Base-by-base conservation (phyloP, 768 basidiomycete species). In the Mycena filopes region DNA sequence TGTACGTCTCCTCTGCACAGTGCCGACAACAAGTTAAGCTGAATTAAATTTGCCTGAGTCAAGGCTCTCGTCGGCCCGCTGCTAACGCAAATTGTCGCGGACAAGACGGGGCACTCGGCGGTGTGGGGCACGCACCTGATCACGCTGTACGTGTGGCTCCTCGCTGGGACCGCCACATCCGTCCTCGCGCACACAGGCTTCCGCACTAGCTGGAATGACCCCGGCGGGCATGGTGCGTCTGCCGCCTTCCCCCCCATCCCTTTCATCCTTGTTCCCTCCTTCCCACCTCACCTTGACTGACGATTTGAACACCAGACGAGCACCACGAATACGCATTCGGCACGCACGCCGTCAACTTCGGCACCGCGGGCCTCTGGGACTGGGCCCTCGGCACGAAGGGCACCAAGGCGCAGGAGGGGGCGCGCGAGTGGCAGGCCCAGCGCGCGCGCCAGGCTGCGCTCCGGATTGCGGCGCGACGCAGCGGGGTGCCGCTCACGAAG, bases 181-280 rank as follows among this genome's bases (percentile, higher is more conserved):
- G 62, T 63, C 40, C 62, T 63, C 2, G 62, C 62, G 9, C 62
- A 63, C 10, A 63, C 62, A 0, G 62, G 62, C 18, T 63, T 57
- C 49, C 26, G 62, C 15, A 49, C 62, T 38, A 63, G 62, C 55
- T 63, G 62, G 62, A 63, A 63, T 31, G 62, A 63, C 45, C 62
- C 62, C 2, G 62, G 62, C 31, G 16, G 42, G 12, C 62, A 63
- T 49, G 62, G 62, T 63, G 25, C 23, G 53, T 20, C 15, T 10
- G 11, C 18, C 20, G 3, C 11, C n/a, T 38, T 20, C 26, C 36
- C 36, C 10, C 11, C 36, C 5, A 29, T 47, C 31, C n/a, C 43
- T n/a, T 9, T 3, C 15, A 48, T 10, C 28, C 9, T 54, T 25
- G 10, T n/a, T 20, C 6, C 12, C 11, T 46, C 3, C 11, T 7